Evolutionary conservation across 2,329 filamentous ascomycete species (phyloP), one percentile per base, ranked within the genome.

Genomic region (Shiraia sp.): DNA sequence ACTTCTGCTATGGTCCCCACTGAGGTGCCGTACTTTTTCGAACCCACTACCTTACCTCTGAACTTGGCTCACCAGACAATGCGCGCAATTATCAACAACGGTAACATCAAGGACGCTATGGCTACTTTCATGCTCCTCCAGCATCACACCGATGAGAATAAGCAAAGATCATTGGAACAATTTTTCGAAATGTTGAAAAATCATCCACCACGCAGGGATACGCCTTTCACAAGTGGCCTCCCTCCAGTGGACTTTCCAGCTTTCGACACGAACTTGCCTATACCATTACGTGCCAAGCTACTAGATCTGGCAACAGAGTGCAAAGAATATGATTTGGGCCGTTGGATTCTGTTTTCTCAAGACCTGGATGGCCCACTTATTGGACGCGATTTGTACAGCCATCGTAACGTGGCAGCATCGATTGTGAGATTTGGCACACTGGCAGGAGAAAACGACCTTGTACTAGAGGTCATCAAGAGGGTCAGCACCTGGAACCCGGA

Each of bases 351-450:
- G 1, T 73, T 75, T 40, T 75, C 74, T 1, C 54, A 72, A 8
- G 79, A 80, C 48, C 49, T 79, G 10, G 79, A 82, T 50, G 79
- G 77, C 0, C 77, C 79, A n/a, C 46, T 78, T 2, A 79, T 83
- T 16, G 63, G 72, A 15, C 51, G 58, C 10, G 55, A 58, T 14
- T 49, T 73, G 17, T 82, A 80, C 50, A 56, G 55, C 2, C 65
- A 79, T 46, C 72, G 72, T 22, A 65, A 66, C 33, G 65, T 84
- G 16, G 72, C 75, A 2, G 74, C 79, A 10, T 73, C 79, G 1
- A 65, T 84, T 19, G 69, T 82, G 24, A 74, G 76, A 13, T 82
- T 80, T 51, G 80, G 79, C 6, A 68, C 73, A 9, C 72, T 75
- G 13, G 75, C 76, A 9, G 65, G 72, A 27, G 75, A 82, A 45